Evolutionary conservation across 1,284 basidiomycete genomes (phyloP), one percentile per base, ranked within the genome.

Genomic region (Phylloboletellus chloephorus): DNA sequence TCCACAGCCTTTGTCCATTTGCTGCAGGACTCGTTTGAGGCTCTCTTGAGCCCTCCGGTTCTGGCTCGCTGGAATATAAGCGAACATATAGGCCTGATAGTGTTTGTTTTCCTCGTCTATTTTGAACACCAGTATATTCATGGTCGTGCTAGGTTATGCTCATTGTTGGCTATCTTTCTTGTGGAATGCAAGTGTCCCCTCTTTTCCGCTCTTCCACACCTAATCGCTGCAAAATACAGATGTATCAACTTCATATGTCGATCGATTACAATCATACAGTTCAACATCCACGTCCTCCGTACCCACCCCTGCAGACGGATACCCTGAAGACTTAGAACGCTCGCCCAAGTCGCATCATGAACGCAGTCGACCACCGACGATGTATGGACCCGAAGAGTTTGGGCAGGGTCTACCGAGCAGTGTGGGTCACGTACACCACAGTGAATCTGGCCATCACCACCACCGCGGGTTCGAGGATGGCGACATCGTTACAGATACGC

Each of bases 1-100:
- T 78, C 85, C 2, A 88, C 86, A 0, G 84, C 84, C 0, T 88
- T 88, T 52, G 79, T 82, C 13, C 85, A 88, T 56, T 67, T 88
- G 7, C 67, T 88, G 7, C 81, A 83, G 49, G 85, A 88, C 44
- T 77, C 84, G 0, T 88, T 86, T 54, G 69, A 73, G 39, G 71
- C 74, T 2, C 66, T 88, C 7, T 65, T 67, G 35, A 65, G 71
- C 41, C 68, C 68, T 0, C 55, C 50, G 3, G 70, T 84, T 12
- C 67, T 67, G 41, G 55, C 62, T 35, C 55, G 59, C 26, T 82
- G 71, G 49, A 60, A 63, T 2, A 54, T 82, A 13, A 72, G 72
- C 5, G 58, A 73, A 17, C 74, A 77, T 68, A 74, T 78, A 0
- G 86, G 86, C 4, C 60, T 81, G 6, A 79, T 88, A 23, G 77